Conservation (phyloP, 805 yeast genomes). For the Starmerella etchellsii region DNA sequence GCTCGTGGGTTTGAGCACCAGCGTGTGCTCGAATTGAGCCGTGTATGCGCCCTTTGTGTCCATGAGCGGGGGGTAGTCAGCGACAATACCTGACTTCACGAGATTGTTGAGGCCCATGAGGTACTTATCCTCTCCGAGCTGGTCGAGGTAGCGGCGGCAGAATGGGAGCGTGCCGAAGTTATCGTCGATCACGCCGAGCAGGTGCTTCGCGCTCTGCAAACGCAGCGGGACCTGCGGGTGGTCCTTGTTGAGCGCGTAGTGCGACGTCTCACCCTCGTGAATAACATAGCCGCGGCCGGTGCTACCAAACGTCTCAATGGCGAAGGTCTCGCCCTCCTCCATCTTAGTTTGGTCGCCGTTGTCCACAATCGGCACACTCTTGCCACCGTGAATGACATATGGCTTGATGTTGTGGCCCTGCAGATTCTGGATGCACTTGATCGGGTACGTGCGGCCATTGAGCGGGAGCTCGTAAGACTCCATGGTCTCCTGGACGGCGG, state of each 20-base stretch:
- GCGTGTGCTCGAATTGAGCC: conserved; percentile 94
- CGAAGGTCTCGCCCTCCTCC: conserved; percentile 98
- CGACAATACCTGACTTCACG: conserved; percentile 75
- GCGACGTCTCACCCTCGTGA: conserved; percentile 85
- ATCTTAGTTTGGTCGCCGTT: conserved; percentile 89
- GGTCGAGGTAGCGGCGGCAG: conserved; percentile 89
- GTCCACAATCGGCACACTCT: conserved; percentile 90
- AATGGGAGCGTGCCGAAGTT: conserved; percentile 92
- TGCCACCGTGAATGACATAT: conserved; percentile 82
- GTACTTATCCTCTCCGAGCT: conserved; percentile 84
- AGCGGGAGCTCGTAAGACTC: conserved; percentile 89
- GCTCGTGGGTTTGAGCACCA: conserved; percentile 74
- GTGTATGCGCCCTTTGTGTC: conserved; percentile 80
- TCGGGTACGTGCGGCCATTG: conserved; percentile 71
- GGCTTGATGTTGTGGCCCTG: conserved; percentile 89
- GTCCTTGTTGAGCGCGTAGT: conserved; percentile 58
- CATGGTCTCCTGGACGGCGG: conserved; percentile 92
- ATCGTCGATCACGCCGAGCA: conserved; percentile 56
- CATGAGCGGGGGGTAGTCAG: conserved; percentile 85
- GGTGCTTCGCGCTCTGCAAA: conserved; percentile 52
- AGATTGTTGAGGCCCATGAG: conserved; percentile 72
- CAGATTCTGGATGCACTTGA: conserved; percentile 80
- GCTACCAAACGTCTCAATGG: conserved; percentile 95
- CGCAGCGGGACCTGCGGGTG: conserved; percentile 39
- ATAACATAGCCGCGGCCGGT: conserved; percentile 90